phyloP scores from a whole-genome alignment of 1,284 basidiomycete genomes.

The Fomitopsis schrenkii region DNA sequence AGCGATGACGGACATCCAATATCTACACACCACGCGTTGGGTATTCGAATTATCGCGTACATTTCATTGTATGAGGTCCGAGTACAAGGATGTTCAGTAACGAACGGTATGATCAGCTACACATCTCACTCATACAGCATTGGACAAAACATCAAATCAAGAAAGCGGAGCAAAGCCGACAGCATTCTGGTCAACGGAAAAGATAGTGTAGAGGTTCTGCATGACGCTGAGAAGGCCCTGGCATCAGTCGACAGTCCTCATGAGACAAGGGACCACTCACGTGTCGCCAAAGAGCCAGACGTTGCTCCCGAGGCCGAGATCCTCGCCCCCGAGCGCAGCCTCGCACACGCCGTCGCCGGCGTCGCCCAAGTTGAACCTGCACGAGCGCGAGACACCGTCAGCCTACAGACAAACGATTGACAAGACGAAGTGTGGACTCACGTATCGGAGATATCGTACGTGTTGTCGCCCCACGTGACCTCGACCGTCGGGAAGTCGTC shows the following conservation, averaged over 20 bases:
- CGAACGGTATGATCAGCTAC: not conserved
- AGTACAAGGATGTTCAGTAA: not conserved
- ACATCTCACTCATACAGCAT: not conserved
- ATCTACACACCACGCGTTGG: too few species aligned
- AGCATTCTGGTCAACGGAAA: slow-evolving; percentile 12
- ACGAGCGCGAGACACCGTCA: not conserved
- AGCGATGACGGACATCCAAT: too few species aligned
- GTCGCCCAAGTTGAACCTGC: slow-evolving; percentile 19
- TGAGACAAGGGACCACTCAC: slow-evolving; percentile 5
- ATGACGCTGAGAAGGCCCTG: slow-evolving; percentile 8
- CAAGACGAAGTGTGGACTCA: not conserved
- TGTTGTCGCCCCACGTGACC: slow-evolving; percentile 36
- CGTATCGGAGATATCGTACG: slow-evolving; percentile 31
- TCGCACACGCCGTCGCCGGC: slow-evolving; percentile 6
- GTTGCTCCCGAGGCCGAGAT: slow-evolving; percentile 22
- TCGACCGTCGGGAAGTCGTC: slow-evolving; percentile 30
- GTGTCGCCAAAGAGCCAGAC: slow-evolving; percentile 29
- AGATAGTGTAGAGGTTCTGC: slow-evolving; percentile 17
- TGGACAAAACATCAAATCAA: not conserved
- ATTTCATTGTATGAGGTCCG: too few species aligned
- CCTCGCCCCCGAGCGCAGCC: slow-evolving; percentile 15
- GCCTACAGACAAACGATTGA: not conserved
- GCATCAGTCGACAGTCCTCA: too few species aligned
- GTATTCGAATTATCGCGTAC: too few species aligned
- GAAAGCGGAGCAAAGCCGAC: slow-evolving; percentile 6